Percentiles rank a stretch among this genome's conserved stretches.
phyloP scores from a whole-genome alignment of 352 stramenopile species.

The Bremia lactucae region DNA sequence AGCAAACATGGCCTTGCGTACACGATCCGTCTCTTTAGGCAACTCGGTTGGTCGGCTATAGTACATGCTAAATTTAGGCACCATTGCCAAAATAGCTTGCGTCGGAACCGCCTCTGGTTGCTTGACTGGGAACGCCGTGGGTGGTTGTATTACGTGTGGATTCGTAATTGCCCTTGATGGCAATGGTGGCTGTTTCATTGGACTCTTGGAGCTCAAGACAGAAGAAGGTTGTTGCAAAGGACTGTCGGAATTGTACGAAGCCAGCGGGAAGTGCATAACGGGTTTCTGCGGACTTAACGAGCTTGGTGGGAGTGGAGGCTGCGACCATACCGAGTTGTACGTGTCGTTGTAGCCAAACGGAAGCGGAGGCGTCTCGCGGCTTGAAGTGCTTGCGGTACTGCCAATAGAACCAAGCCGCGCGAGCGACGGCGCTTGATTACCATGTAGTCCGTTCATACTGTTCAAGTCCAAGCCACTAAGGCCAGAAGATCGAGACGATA shows the following conservation, averaged over 20 bases:
- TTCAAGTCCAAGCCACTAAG: conserved; percentile 16
- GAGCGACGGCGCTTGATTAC: conserved; percentile 14
- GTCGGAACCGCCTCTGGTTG: conserved; percentile 14
- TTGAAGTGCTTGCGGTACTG: conserved; percentile 16
- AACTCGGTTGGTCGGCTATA: conserved; percentile 20
- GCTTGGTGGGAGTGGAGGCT: conserved; percentile 12
- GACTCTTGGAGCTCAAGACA: background rate
- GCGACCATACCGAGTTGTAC: conserved; percentile 12
- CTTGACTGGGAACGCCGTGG: conserved; percentile 8
- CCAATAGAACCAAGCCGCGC: conserved; percentile 21
- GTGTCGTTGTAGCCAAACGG: conserved; percentile 19
- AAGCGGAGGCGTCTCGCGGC: conserved; percentile 12
- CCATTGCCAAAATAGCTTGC: conserved; percentile 13
- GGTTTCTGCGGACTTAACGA: conserved; percentile 13
- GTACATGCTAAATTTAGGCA: conserved; percentile 22
- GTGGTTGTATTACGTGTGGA: conserved; percentile 9
- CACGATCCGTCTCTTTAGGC: conserved; percentile 20
- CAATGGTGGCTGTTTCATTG: conserved; percentile 3
- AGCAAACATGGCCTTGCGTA: conserved; percentile 29
- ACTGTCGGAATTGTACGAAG: conserved; percentile 8
- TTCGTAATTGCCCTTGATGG: conserved; percentile 9
- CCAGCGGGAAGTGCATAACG: conserved; percentile 2
- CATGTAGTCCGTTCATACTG: conserved; percentile 14
- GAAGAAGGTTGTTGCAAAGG: conserved; percentile 1
- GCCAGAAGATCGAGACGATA: conserved; percentile 4